phyloP scores from a whole-genome alignment of 208 protist species.

The Trypanosomatidae sp. region DNA sequence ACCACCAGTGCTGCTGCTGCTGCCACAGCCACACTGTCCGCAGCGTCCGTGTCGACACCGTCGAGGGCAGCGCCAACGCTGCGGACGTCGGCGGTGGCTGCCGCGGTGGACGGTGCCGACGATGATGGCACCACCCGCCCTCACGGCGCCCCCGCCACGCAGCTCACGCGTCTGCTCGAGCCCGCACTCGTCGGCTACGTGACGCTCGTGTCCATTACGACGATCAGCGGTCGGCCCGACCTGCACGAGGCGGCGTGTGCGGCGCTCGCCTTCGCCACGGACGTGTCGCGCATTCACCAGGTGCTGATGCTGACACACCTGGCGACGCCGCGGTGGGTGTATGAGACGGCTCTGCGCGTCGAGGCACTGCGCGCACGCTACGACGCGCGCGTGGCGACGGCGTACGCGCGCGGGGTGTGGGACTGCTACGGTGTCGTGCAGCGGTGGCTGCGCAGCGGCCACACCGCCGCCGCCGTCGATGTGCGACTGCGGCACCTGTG shows the following conservation, averaged over 20 bases:
- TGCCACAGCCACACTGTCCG: too few species aligned
- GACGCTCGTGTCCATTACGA: conserved; percentile 72
- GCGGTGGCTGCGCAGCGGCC: too few species aligned
- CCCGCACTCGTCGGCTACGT: conserved; percentile 60
- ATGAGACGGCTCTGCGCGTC: conserved; percentile 47
- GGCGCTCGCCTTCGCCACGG: conserved; percentile 41
- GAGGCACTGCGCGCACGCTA: conserved; percentile 40
- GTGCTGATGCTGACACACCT: conserved; percentile 74
- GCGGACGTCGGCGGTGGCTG: too few species aligned
- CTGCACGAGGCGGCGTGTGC: conserved; percentile 44
- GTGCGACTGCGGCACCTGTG: conserved; percentile 31
- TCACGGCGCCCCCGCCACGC: conserved; percentile 13
- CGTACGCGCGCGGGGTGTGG: conserved; percentile 53
- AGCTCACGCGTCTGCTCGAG: conserved; percentile 67
- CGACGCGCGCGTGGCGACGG: conserved; percentile 24
- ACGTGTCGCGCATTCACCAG: conserved; percentile 62
- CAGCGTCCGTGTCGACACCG: too few species aligned
- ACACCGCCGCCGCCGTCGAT: too few species aligned
- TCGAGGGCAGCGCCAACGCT: too few species aligned
- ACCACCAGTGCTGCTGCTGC: too few species aligned
- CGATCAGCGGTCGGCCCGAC: conserved; percentile 59
- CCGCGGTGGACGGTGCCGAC: too few species aligned
- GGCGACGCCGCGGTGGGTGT: conserved; percentile 60
- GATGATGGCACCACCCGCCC: conserved; percentile 8
- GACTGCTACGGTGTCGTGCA: conserved; percentile 64